Evolutionary conservation across 2,329 filamentous ascomycete genomes (phyloP), one percentile per base, ranked within the genome.

Genomic region (Fusarium sp.): DNA sequence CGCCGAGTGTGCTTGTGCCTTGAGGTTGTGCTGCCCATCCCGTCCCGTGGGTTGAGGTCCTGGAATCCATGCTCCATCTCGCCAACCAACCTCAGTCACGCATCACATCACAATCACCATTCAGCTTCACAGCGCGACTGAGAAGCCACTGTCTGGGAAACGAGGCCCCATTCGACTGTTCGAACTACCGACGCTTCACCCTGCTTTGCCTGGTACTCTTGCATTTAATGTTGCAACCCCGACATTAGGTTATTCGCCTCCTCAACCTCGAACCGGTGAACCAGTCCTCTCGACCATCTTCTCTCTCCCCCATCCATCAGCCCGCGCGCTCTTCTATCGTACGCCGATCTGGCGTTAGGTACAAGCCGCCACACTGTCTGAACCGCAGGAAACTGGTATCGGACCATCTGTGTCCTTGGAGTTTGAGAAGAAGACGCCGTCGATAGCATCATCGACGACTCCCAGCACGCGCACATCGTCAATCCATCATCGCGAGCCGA

Each of bases 331-430:
- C 27, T 64, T 58, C 60, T 67, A 52, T 64, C 67, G 52, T 43
- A 73, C 27, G 37, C 48, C 22, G 56, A 37, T 37, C 35, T 75
- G 60, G 64, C 72, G 57, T 64, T 64, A 67, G 73, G 65, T 68
- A 74, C 65, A 77, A 82, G 77, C 80, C 83, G 82, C 79, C 82
- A 81, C 78, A 79, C 82, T 84, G 83, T 84, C 82, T 80, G 79
- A 68, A 71, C 72, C 78, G 77, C 79, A 80, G 75, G 77, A 82
- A 71, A 60, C 77, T 79, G 71, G 75, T 72, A 77, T 75, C 73
- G 82, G 81, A 80, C 81, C 81, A 73, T 82, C 77, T 68, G 81
- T 71, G 81, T 82, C 82, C 80, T 72, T 75, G 80, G 81, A 81
- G 76, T 75, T 76, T 67, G 74, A 78, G 79, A 79, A 78, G 78